Evolutionary conservation across 352 stramenopile species (phyloP), one percentile per base, ranked within the genome.

Genomic region (Phytophthora litchii): DNA sequence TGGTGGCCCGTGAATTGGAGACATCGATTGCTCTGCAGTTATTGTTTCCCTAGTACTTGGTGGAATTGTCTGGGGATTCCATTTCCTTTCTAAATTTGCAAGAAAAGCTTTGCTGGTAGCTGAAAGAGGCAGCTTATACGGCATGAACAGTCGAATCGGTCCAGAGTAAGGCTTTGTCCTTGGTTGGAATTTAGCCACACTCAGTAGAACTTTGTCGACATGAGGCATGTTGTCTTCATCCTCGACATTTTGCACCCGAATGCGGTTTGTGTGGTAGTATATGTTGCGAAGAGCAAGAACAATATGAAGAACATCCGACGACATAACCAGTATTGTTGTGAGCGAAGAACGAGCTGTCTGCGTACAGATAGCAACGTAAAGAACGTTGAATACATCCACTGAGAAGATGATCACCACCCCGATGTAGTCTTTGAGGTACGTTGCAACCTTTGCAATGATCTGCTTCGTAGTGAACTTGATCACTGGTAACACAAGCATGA

Each of bases 281-380:
- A 71, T 52, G 1, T 13, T 37, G 1, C 50, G 56, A 34, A 71
- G 31, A 17, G 54, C 51, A 6, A 62, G 16, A 10, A 63, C 1
- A 11, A 62, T 57, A 16, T 67, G 56, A 19, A 54, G 21, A 8
- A 46, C 34, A 34, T 73, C 58, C 1, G 36, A 37, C 0, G 42
- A 42, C 41, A 65, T 65, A 0, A 74, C 19, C 6, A 67, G 7
- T 8, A 47, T 14, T 9, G 54, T 74, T 1, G 60, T 63, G n/a
- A 66, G 49, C 1, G 41, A 25, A 19, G 63, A 73, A 0, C 42
- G 50, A 3, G 67, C 45, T 10, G 53, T 70, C n/a, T 75, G 67
- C 71, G 77, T 73, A 43, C 62, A 77, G 13, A 62, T 70, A 1
- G 57, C 60, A 6, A 70, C 50, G 16, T 73, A 76, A 2, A 80